Base-by-base conservation (phyloP, 2,329 filamentous ascomycete species). In the Ceratocystis albifundus region DNA sequence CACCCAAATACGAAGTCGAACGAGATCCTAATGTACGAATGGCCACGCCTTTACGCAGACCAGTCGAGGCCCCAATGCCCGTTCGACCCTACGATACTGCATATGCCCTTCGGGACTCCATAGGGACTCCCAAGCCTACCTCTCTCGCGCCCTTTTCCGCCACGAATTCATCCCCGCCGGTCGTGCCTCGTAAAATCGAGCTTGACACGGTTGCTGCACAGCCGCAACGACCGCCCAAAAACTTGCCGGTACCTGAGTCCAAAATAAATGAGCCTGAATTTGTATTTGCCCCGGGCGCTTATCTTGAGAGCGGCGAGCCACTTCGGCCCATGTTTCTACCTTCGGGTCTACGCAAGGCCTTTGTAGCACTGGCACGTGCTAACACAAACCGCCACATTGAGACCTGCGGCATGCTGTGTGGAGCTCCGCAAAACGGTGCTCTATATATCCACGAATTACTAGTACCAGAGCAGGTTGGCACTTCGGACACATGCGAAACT, bases 321-420 rank as follows among this genome's bases (percentile, higher is more conserved):
- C 83, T 99, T 5, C 87, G 94, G 44, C 90, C 92, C 0, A 80
- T 99, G 44, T 96, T 97, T 73, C 80, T 99, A 1, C 93, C 94
- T 0, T 82, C 84, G 0, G 81, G 83, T 12, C 81, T 99, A 0
- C 89, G 91, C 32, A 76, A 80, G 1, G 79, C 81, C 4, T 99
- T 99, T 74, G 80, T 97, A 20, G 76, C 82, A 2, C 78, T 91
- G 36, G 93, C 92, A 0, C 77, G 82, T 0, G 76, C 83, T 20
- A 97, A 99, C 74, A 99, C 94, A 0, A 78, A 78, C 36, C 80
- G 80, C 2, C 95, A 95, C 45, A 81, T 97, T 20, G 94, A 99
- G 77, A 97, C 94, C 70, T 97, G 94, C 73, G 94, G 93, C 45
- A 93, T 99, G 70, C 82, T 99, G 10, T 96, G 91, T 72, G 94